phyloP scores from a whole-genome alignment of 768 basidiomycete species.

The Kwoniella bestiolae region DNA sequence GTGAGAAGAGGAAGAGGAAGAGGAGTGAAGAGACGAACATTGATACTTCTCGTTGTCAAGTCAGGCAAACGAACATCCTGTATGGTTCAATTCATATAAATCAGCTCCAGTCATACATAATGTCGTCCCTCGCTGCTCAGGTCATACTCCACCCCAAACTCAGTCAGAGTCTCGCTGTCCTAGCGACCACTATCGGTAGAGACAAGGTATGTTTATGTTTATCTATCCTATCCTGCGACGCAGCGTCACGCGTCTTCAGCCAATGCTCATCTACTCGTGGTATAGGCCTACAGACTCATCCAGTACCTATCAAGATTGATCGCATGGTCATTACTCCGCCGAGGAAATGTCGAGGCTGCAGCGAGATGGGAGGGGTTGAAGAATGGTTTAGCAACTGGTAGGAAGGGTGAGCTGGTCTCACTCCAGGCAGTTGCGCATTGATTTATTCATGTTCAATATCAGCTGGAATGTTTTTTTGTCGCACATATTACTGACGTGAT shows the following conservation, averaged over 20 bases:
- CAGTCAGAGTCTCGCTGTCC: slow-evolving; percentile 74
- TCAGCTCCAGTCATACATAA: slow-evolving; percentile 17
- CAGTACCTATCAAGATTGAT: slow-evolving; percentile 91
- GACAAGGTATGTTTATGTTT: slow-evolving; percentile 71
- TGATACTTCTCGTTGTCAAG: too few species aligned
- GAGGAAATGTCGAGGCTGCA: slow-evolving; percentile 73
- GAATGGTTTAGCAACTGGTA: slow-evolving; percentile 75
- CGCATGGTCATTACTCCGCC: slow-evolving; percentile 75
- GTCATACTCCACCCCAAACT: slow-evolving; percentile 82
- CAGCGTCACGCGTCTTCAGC: background rate
- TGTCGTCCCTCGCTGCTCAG: slow-evolving; percentile 59
- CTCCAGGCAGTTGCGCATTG: too few species aligned
- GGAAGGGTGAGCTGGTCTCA: slow-evolving; percentile 82
- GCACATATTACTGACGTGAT: too few species aligned
- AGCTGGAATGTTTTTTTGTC: too few species aligned
- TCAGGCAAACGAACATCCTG: too few species aligned
- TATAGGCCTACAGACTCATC: slow-evolving; percentile 79
- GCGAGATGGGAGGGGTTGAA: slow-evolving; percentile 84
- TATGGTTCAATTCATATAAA: too few species aligned
- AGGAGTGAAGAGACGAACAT: too few species aligned
- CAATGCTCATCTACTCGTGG: slow-evolving; percentile 14
- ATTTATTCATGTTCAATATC: too few species aligned
- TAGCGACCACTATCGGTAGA: slow-evolving; percentile 79
- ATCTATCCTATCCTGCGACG: background rate
- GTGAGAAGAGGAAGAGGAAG: too few species aligned